A percentile compares a stretch with the other conserved stretches of the same genome.
Conservation (phyloP, 768 basidiomycete genomes). For the Tricholoma flavovirens region DNA sequence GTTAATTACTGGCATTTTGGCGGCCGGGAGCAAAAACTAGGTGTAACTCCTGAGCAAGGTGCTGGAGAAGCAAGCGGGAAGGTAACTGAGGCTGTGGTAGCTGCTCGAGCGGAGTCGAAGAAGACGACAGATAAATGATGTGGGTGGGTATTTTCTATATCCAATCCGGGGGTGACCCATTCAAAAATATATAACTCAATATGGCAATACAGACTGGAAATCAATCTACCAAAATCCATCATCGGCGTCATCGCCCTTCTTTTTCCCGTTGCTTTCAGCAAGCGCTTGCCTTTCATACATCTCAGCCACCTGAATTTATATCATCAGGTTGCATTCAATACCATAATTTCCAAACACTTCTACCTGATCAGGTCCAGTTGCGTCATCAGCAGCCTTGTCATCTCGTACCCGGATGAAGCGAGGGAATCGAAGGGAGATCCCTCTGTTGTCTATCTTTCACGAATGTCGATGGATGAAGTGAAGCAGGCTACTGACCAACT, state of each 20-base stretch:
- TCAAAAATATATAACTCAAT: slow-evolving; percentile 21
- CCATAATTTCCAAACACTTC: slow-evolving; percentile 10
- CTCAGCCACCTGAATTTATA: slow-evolving; percentile 65
- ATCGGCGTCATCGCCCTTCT: slow-evolving; percentile 63
- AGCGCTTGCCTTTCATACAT: slow-evolving; percentile 90
- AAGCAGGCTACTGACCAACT: slow-evolving; percentile 20
- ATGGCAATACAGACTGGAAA: slow-evolving; percentile 4
- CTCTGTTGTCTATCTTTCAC: slow-evolving; percentile 73
- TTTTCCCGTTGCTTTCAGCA: slow-evolving; percentile 67
- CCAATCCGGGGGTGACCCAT: slow-evolving; percentile 16
- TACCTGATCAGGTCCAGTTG: slow-evolving; percentile 90
- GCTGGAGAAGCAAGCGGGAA: slow-evolving; percentile 30
- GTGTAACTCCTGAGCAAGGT: slow-evolving; percentile 24
- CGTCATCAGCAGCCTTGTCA: slow-evolving; percentile 90
- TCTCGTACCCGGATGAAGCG: slow-evolving; percentile 90
- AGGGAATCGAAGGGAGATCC: slow-evolving; percentile 94
- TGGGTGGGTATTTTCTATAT: too few species aligned
- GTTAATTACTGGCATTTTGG: slow-evolving; percentile 88
- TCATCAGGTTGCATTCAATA: slow-evolving; percentile 2
- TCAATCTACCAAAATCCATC: slow-evolving; percentile 71
- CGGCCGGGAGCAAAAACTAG: slow-evolving; percentile 71
- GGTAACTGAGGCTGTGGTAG: slow-evolving; percentile 47
- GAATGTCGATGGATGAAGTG: slow-evolving; percentile 7
- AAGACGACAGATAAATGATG: slow-evolving; percentile 23
- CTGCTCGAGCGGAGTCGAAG: slow-evolving; percentile 36